Evolutionary conservation across 257 asterid species (phyloP), one percentile per base, ranked within the genome.

Genomic region (Solanum boliviense): DNA sequence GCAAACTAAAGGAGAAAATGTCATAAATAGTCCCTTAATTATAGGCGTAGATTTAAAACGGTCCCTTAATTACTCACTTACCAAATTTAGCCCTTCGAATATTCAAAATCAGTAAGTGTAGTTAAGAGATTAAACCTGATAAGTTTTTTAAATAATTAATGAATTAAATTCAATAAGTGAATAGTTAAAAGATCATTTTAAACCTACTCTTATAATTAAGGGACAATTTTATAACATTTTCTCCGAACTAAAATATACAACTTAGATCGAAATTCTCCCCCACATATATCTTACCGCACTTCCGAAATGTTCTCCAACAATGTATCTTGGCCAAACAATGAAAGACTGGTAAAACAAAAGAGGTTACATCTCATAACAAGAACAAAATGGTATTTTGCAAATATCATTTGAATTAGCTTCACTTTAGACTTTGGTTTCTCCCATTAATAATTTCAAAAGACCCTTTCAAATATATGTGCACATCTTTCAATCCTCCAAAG

Each of bases 121-220:
- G 5, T 46, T 48, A 48, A 15, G 7, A 2, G 9, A 48, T 0
- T 3, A 48, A 48, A 48, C 8, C 1, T 2, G 0, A 48, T 48
- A 15, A 48, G 0, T 15, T 16, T 15, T 16, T 52, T 52, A 6
- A 52, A 52, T 52, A 16, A 52, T 16, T 16, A 52, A 52, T 0
- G 4, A 1, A 52, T 3, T 52, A 52, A 52, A 46, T 46, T 0
- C 7, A 0, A 0, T 46, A 46, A 16, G 4, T 52, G 9, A 0
- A 15, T 6, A 6, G 4, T 52, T 48, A 48, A 48, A 48, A 48
- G 20, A 48, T 1, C 58, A 48, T 48, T 46, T 48, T 48, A 48
- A 2, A 13, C 7, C 21, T 48, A 52, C 9, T 13, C 8, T 5
- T 46, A 13, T 46, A 46, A 13, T 46, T 48, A 56, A 56, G n/a